These are phyloP conservation scores for Leptographium wingfieldii DNA, from an alignment of 2,329 filamentous ascomycete species.

Conservation along the genomic window DNA sequence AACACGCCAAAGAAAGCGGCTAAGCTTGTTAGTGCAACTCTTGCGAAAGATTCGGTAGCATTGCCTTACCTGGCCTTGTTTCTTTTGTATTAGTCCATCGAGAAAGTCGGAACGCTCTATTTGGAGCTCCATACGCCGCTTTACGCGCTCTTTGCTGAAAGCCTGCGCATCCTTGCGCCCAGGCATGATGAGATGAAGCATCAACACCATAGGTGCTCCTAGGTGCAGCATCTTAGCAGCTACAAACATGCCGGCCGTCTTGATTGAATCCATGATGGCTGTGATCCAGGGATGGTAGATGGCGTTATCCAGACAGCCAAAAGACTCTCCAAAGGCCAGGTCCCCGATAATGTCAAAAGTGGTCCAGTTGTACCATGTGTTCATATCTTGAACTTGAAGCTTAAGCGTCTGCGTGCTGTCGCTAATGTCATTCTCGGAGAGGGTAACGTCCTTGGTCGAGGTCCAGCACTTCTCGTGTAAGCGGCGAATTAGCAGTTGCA, in stretches of 20 bases:
- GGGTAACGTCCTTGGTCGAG: not conserved
- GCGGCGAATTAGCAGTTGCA: constrained; percentile 22
- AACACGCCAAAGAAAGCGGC: not conserved
- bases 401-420: not conserved
- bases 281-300: constrained; percentile 15
- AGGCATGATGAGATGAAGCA: not conserved
- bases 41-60: not conserved
- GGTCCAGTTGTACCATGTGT: constrained; percentile 16
- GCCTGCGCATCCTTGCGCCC: not conserved
- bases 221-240: not conserved
- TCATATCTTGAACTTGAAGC: constrained; percentile 1
- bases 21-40: not conserved
- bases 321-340: constrained; percentile 30
- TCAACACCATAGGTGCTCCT: not conserved
- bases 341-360: constrained; percentile 29
- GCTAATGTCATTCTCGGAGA: not conserved
- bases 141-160: not conserved
- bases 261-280: constrained; percentile 14
- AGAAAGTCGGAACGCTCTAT: constrained; percentile 17
- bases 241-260: not conserved
- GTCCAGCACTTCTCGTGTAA: constrained; percentile 16
- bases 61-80: not conserved
- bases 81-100: constrained; percentile 12
- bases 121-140: constrained; percentile 11
- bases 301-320: constrained; percentile 20